Percentiles rank a stretch among this genome's conserved stretches.
These are phyloP conservation scores for Clohesyomyces aquaticus DNA, from an alignment of 495 filamentous ascomycete genomes.

Conservation along the genomic window DNA sequence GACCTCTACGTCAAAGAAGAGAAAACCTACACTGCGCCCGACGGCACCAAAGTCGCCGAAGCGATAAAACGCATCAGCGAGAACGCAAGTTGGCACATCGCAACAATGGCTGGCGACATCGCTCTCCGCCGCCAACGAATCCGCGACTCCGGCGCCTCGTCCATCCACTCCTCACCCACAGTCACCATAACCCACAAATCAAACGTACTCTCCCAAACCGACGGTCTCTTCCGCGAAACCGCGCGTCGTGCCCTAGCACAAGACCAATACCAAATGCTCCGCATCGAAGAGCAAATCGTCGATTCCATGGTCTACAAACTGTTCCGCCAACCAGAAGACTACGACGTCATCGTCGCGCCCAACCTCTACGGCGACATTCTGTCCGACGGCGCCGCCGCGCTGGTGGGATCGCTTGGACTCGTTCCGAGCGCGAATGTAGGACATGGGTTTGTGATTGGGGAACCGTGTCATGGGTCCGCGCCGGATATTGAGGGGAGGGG, in stretches of 20 bases:
- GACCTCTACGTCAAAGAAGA: slow-evolving; percentile 99
- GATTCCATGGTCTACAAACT: slow-evolving; percentile 99
- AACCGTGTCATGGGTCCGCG: slow-evolving; percentile 95
- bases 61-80: slow-evolving; percentile 96
- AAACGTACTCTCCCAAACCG: slow-evolving; percentile 95
- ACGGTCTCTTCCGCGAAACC: slow-evolving; percentile 89
- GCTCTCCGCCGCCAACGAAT: slow-evolving; percentile 84
- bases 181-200: slow-evolving; percentile 99
- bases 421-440: slow-evolving; percentile 98
- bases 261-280: slow-evolving; percentile 56
- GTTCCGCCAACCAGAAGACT: slow-evolving; percentile 88
- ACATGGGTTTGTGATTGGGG: slow-evolving; percentile 91
- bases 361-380: slow-evolving; percentile 98
- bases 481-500: slow-evolving; percentile 92
- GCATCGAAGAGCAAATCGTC: slow-evolving; percentile 96
- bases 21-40: slow-evolving; percentile 69
- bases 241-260: slow-evolving; percentile 70
- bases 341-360: slow-evolving; percentile 97
- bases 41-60: slow-evolving; percentile 81
- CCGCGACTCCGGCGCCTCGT: slow-evolving; percentile 54
- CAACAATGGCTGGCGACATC: slow-evolving; percentile 91
- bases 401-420: slow-evolving; percentile 90
- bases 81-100: slow-evolving; percentile 78
- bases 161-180: slow-evolving; percentile 68
- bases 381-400: slow-evolving; percentile 90